Percentiles rank a stretch among this genome's conserved stretches.
Evolutionary conservation across 1,284 basidiomycete genomes (phyloP).

Genomic region (Ceratobasidium sp.): DNA sequence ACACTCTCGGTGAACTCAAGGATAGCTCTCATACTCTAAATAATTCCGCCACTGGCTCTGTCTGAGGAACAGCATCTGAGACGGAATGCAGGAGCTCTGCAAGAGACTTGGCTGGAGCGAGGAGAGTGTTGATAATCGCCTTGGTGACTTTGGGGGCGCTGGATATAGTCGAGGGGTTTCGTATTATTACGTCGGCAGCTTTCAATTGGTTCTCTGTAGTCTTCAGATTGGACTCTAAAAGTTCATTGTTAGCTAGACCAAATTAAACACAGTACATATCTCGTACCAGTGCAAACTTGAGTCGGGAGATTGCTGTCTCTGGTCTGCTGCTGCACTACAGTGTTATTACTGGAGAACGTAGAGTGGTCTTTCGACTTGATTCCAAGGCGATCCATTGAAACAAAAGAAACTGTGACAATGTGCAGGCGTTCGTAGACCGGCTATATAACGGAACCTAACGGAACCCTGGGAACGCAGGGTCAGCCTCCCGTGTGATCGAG

Average conservation of each 20-base stretch:
- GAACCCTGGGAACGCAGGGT: too few species aligned
- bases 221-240: slow-evolving; percentile 4
- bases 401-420: not conserved
- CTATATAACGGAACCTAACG: too few species aligned
- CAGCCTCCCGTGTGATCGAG: too few species aligned
- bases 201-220: slow-evolving; percentile 17
- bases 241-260: not conserved
- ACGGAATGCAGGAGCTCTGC: slow-evolving; percentile 7
- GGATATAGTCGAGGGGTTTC: slow-evolving; percentile 16
- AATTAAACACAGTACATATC: not conserved
- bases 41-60: slow-evolving; percentile 31
- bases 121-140: slow-evolving; percentile 25
- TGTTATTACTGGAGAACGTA: not conserved
- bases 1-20: not conserved
- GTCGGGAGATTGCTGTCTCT: not conserved
- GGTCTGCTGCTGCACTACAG: not conserved
- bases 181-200: slow-evolving; percentile 14
- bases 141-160: slow-evolving; percentile 33
- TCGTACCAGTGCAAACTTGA: not conserved
- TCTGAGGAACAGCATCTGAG: slow-evolving; percentile 21
- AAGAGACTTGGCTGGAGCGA: slow-evolving; percentile 28
- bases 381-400: slow-evolving; percentile 11
- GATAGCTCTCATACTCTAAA: slow-evolving; percentile 13
- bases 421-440: not conserved
- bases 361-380: slow-evolving; percentile 28